Evolutionary conservation across 2,329 filamentous ascomycete genomes (phyloP).

Genomic region (Hymenoscyphus linearis): DNA sequence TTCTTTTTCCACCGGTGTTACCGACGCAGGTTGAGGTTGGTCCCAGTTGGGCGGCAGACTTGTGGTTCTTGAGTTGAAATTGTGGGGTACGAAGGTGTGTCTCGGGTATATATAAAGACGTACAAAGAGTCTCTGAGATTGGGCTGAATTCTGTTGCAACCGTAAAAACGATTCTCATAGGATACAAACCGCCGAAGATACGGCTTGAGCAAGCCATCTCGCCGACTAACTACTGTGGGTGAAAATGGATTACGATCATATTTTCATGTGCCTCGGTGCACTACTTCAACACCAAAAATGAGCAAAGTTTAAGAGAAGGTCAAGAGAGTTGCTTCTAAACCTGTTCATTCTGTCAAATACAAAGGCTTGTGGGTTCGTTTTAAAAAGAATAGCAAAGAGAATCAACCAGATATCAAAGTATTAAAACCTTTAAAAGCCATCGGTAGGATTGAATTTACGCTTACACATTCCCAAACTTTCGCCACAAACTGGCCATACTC

Average conservation of each 20-base stretch:
- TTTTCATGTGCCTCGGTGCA: background rate
- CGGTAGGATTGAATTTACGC: no score
- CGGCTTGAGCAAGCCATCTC: background rate
- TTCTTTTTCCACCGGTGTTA: background rate
- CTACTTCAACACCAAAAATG: background rate
- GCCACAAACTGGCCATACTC: no score
- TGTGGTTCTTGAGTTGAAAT: background rate
- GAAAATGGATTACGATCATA: background rate
- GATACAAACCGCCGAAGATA: background rate
- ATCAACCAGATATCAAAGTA: no score
- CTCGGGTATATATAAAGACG: background rate
- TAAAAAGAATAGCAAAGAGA: no score
- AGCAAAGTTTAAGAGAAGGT: no score
- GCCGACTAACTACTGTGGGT: background rate
- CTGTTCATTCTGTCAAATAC: no score
- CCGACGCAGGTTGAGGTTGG: background rate
- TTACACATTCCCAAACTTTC: no score
- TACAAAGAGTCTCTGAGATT: background rate
- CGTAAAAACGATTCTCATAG: background rate
- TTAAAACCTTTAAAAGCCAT: no score
- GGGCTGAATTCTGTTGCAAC: background rate
- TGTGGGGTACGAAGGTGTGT: no score
- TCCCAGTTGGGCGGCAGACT: background rate
- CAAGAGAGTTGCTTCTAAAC: no score
- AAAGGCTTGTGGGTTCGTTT: no score